Evolutionary conservation across 2,329 filamentous ascomycete genomes (phyloP).

Genomic region (Orbilia brochopaga): DNA sequence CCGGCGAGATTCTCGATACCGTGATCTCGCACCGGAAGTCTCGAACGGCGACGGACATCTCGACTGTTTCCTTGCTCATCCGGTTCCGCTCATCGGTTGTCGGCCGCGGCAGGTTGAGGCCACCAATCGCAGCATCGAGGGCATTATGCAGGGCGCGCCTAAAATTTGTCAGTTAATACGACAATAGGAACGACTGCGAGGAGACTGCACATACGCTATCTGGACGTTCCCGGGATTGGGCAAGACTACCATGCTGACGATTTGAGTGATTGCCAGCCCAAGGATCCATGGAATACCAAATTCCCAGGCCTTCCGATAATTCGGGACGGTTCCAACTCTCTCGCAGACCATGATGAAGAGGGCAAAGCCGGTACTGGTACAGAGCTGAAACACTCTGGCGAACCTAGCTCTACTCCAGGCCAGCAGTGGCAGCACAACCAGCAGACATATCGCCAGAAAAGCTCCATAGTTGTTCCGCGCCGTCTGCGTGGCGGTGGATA

Average conservation of each 20-base stretch:
- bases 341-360: slow-evolving; percentile 62
- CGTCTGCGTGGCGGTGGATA: slow-evolving; percentile 57
- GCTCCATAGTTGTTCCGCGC: slow-evolving; percentile 66
- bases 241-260: slow-evolving; percentile 62
- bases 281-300: slow-evolving; percentile 66
- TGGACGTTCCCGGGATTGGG: slow-evolving; percentile 66
- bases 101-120: slow-evolving; percentile 58
- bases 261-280: slow-evolving; percentile 64
- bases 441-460: slow-evolving; percentile 65
- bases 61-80: slow-evolving; percentile 64
- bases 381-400: slow-evolving; percentile 65
- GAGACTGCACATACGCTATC: slow-evolving; percentile 59
- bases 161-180: slow-evolving; percentile 28
- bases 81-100: slow-evolving; percentile 58
- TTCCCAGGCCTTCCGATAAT: slow-evolving; percentile 56
- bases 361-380: slow-evolving; percentile 65
- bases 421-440: slow-evolving; percentile 63
- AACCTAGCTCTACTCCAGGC: slow-evolving; percentile 66
- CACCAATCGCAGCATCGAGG: slow-evolving; percentile 55
- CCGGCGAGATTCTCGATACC: slow-evolving; percentile 63
- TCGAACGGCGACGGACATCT: slow-evolving; percentile 65
- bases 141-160: slow-evolving; percentile 54
- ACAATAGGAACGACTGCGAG: slow-evolving; percentile 22
- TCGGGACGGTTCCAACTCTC: slow-evolving; percentile 58
- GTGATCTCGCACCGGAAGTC: slow-evolving; percentile 67